A percentile compares a stretch with the other conserved stretches of the same genome.
Evolutionary conservation across 345 rosid genomes (phyloP).

Genomic region (Geranium brycei): DNA sequence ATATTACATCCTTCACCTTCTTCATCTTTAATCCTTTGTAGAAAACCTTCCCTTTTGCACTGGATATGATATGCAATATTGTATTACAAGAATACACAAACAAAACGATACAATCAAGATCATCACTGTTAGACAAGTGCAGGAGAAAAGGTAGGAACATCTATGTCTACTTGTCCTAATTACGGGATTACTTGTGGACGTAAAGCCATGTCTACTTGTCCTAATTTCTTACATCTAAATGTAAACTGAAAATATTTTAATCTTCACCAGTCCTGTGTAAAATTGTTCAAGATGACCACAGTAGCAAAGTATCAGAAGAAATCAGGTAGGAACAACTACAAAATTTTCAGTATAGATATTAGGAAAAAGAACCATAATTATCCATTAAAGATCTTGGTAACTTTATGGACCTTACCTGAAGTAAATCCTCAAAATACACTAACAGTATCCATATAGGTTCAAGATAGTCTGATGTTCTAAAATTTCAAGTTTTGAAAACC

Average conservation of each 20-base stretch:
- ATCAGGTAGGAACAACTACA: background rate
- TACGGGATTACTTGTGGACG: no score
- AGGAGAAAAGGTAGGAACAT: no score
- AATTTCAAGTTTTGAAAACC: background rate
- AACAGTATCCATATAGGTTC: background rate
- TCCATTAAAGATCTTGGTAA: no score
- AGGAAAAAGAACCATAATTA: no score
- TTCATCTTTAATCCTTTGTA: conserved; percentile 79
- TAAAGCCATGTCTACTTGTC: background rate
- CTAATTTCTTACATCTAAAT: background rate
- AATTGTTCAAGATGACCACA: background rate
- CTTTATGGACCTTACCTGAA: background rate
- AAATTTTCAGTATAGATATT: background rate
- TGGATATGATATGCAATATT: conserved; percentile 13
- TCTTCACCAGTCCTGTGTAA: background rate
- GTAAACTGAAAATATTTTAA: background rate
- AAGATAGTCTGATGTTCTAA: background rate
- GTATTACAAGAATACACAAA: background rate
- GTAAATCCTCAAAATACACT: background rate
- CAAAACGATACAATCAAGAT: no score
- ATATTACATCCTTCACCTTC: conserved; percentile 95
- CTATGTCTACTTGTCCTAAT: no score
- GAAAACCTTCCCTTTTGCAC: conserved; percentile 94
- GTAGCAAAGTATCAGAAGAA: background rate
- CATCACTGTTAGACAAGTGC: background rate